Percentiles rank a stretch among this genome's conserved stretches.
phyloP scores from a whole-genome alignment of 441 rosid genomes.

The Gossypium laxum region DNA sequence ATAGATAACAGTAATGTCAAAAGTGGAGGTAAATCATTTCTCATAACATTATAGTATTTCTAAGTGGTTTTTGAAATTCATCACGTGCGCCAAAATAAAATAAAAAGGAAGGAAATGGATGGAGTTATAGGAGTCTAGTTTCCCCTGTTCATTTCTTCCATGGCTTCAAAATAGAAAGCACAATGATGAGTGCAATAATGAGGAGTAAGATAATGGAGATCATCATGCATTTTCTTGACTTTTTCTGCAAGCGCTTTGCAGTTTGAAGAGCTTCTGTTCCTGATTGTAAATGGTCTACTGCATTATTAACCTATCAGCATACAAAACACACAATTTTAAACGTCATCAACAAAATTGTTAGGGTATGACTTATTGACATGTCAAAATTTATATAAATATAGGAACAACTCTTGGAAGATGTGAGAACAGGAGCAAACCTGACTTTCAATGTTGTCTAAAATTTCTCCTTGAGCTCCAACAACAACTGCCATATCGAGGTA shows the following conservation, averaged over 20 bases:
- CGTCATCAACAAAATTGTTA: too few species aligned
- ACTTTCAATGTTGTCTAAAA: conserved; percentile 41
- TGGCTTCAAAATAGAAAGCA: conserved; percentile 44
- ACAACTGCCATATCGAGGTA: conserved; percentile 45
- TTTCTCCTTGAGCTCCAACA: conserved; percentile 45
- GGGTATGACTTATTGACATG: too few species aligned
- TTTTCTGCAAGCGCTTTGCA: conserved; percentile 48
- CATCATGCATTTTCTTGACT: conserved; percentile 61
- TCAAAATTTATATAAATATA: too few species aligned
- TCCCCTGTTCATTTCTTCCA: conserved; percentile 38
- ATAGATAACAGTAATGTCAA: neutral
- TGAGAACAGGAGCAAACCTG: conserved; percentile 28
- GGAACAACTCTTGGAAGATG: neutral
- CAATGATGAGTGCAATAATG: conserved; percentile 40
- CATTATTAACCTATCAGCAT: conserved; percentile 36
- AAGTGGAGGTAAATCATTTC: neutral
- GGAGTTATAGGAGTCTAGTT: neutral
- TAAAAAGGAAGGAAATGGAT: neutral
- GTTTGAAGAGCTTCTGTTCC: conserved; percentile 45
- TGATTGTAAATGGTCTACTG: conserved; percentile 43
- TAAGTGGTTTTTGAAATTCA: neutral
- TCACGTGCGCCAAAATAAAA: too few species aligned
- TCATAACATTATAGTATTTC: neutral
- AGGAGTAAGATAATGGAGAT: conserved; percentile 43
- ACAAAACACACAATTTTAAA: neutral